These are phyloP conservation scores for Jamesozyma rosinii DNA, from an alignment of 805 yeast genomes.

Conservation along the genomic window DNA sequence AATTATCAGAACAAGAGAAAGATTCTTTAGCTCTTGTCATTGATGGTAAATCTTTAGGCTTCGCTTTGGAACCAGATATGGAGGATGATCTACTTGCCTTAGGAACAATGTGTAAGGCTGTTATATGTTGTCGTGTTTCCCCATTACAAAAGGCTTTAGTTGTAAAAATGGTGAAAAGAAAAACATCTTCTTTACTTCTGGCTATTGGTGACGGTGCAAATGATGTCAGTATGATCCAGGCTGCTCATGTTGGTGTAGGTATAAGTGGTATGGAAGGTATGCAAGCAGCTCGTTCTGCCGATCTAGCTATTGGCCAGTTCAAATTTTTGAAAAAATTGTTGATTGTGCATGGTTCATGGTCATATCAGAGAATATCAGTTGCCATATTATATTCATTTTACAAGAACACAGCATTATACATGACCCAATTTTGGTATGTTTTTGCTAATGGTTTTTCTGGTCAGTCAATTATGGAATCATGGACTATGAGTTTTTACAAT, in stretches of 20 bases:
- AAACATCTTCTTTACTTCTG: constrained; percentile 59
- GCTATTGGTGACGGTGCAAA: constrained; percentile 99
- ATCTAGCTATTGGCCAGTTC: constrained; percentile 93
- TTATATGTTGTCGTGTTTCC: constrained; percentile 94
- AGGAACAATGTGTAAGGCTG: constrained; percentile 86
- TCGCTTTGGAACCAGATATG: constrained; percentile 71
- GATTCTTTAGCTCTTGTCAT: constrained; percentile 81
- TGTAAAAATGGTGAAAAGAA: constrained; percentile 84
- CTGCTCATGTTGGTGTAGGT: constrained; percentile 98
- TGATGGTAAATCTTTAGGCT: constrained; percentile 87
- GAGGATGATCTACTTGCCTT: constrained; percentile 71
- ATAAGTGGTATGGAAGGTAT: constrained; percentile 98
- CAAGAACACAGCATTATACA: constrained; percentile 88
- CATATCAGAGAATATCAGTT: constrained; percentile 85
- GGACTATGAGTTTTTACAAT: constrained; percentile 95
- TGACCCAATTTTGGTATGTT: constrained; percentile 98
- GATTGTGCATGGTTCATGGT: constrained; percentile 96
- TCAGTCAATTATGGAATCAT: constrained; percentile 90
- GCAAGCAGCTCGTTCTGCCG: constrained; percentile 98
- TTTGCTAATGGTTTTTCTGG: constrained; percentile 90
- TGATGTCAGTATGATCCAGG: constrained; percentile 98
- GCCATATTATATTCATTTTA: constrained; percentile 92
- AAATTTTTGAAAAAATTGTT: constrained; percentile 71
- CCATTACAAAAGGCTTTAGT: constrained; percentile 95
- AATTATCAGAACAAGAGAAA: constrained; percentile 55